Evolutionary conservation across 2,329 filamentous ascomycete genomes (phyloP).

Genomic region (Pseudovirgaria hyperparasitica): DNA sequence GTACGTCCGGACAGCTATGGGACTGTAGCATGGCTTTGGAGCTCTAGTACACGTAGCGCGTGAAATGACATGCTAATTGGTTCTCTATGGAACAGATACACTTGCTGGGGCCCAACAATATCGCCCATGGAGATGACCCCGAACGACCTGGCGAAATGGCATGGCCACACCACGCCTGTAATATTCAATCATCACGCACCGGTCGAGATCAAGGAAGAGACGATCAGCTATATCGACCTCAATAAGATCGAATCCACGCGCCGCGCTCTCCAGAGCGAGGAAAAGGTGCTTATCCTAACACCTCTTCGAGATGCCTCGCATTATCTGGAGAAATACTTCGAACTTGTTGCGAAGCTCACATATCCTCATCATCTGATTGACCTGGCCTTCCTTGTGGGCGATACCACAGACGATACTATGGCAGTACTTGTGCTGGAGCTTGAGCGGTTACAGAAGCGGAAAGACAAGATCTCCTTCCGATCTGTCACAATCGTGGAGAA

Average conservation of each 20-base stretch:
- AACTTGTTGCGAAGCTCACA: conserved; percentile 75
- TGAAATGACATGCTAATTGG: no score
- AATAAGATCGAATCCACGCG: conserved; percentile 73
- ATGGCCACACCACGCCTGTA: conserved; percentile 79
- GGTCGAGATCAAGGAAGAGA: conserved; percentile 67
- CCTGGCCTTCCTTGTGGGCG: conserved; percentile 84
- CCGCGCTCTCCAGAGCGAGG: conserved; percentile 66
- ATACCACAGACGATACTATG: conserved; percentile 82
- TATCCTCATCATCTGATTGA: conserved; percentile 96
- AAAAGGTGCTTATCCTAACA: conserved; percentile 83
- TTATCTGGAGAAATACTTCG: conserved; percentile 82
- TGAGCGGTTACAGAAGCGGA: conserved; percentile 70
- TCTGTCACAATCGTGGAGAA: conserved; percentile 81
- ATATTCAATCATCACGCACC: conserved; percentile 92
- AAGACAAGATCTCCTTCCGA: conserved; percentile 69
- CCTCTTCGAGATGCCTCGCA: conserved; percentile 79
- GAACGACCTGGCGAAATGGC: conserved; percentile 86
- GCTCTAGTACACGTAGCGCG: not conserved
- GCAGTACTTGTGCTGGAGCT: conserved; percentile 77
- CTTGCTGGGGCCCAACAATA: conserved; percentile 92
- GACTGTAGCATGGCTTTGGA: no score
- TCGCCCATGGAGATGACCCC: conserved; percentile 90
- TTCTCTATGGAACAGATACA: no score
- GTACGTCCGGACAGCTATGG: no score
- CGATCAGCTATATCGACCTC: conserved; percentile 70